Percentiles rank a stretch among this genome's conserved stretches.
These are phyloP conservation scores for Exidia glandulosa DNA, from an alignment of 768 basidiomycete species.

Conservation along the genomic window DNA sequence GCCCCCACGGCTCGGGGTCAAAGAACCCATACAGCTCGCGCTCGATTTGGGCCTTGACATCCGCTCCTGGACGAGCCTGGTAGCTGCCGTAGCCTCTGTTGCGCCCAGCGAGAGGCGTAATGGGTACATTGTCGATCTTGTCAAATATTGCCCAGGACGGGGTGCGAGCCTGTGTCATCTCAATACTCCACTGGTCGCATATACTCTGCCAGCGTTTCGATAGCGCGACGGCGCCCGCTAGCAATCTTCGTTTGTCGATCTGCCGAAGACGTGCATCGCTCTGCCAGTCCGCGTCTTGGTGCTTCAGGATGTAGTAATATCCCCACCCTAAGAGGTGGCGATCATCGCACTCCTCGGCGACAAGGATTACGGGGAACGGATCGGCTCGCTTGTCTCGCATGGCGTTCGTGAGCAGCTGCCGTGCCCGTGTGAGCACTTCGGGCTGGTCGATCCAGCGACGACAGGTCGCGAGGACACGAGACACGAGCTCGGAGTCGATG, in stretches of 20 bases:
- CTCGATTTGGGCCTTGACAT: not conserved
- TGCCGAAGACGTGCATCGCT: not conserved
- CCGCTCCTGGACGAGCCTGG: too few relatives aligned
- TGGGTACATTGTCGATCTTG: not conserved
- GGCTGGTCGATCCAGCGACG: not conserved
- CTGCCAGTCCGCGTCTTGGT: not conserved
- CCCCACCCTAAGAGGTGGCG: not conserved
- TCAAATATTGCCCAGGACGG: not conserved
- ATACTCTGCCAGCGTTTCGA: not conserved
- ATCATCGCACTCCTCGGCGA: not conserved
- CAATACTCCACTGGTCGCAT: not conserved
- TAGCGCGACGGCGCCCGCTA: not conserved
- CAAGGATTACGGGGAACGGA: not conserved
- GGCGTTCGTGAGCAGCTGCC: not conserved
- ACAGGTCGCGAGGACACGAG: not conserved
- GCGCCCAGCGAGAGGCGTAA: too few relatives aligned
- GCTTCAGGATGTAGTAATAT: not conserved
- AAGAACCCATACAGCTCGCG: not conserved
- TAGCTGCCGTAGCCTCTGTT: too few relatives aligned
- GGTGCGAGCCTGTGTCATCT: not conserved
- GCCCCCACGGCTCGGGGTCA: not conserved
- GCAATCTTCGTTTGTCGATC: not conserved
- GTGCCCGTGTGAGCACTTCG: not conserved
- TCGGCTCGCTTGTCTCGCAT: not conserved
- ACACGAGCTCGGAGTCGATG: not conserved